Base-by-base conservation (phyloP, 306 rosid species). In the Castanopsis chinensis region DNA sequence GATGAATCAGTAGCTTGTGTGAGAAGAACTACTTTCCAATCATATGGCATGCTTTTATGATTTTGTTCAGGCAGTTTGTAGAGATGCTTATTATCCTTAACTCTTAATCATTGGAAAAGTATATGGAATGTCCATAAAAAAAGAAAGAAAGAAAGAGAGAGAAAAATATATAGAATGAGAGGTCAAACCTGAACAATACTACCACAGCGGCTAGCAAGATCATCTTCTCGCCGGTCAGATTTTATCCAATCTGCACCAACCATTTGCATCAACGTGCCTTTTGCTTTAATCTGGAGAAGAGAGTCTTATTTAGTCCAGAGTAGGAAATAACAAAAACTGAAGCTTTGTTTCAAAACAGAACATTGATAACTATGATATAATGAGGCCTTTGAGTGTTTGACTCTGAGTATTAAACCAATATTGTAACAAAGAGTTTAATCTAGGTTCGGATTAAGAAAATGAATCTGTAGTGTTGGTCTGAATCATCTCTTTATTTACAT, bases 161-260 rank as follows among this genome's bases (percentile, higher is more conserved):
- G 73, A 69, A 76, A 49, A 17, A 72, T 19, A 3, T n/a, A 37
- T 12, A 41, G 5, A 69, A 69, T 71, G 76, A 79, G 43, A 4
- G 56, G 32, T 69, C 82, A 60, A 75, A 94, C 98, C 91, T 92
- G 96, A 82, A 89, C 92, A 52, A 94, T 91, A 82, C 96, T 76
- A 52, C 83, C 83, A 10, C 80, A 87, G 41, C 94, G 97, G 78
- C 91, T 73, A 77, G 96, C 85, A 35, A 94, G 90, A 85, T 91
- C 65, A 74, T 91, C 97, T 88, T 88, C 96, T 86, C 91, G 86
- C 55, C 52, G 70, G 78, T 87, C 85, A 9, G 94, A 88, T 78
- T 81, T 68, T 21, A 92, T 88, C 97, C 98, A 94, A 80, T 94
- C 98, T 59, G 87, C 93, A 61, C 98, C 96, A 37, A 91, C 93